Conservation (phyloP, 257 asterid species). For the Knoxia roxburghii region DNA sequence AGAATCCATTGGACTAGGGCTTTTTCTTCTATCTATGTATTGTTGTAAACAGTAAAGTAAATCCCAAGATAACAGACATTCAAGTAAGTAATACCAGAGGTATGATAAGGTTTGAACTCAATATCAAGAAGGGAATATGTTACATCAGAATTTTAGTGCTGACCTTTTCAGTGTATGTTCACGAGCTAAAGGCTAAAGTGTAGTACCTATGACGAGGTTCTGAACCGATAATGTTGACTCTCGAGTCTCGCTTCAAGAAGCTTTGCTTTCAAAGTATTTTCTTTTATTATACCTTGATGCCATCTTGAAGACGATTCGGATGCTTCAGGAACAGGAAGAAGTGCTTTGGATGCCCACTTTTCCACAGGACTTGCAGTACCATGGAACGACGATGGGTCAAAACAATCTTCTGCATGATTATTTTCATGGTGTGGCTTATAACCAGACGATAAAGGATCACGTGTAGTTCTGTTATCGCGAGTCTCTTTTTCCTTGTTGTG, state of each 20-base stretch:
- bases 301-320: slow-evolving; percentile 36
- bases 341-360: slow-evolving; percentile 53
- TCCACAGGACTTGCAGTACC: slow-evolving; percentile 54
- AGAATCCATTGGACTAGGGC: not conserved
- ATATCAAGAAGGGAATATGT: not conserved
- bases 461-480: slow-evolving; percentile 7
- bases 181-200: too few relatives aligned
- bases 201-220: too few relatives aligned
- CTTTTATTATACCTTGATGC: slow-evolving; percentile 35
- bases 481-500: not conserved
- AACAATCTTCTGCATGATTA: slow-evolving; percentile 23
- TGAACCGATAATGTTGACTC: slow-evolving; percentile 37
- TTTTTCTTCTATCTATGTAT: not conserved
- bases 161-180: not conserved
- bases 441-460: slow-evolving; percentile 21
- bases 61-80: not conserved
- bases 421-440: slow-evolving; percentile 17
- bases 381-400: slow-evolving; percentile 39
- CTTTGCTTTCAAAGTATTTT: slow-evolving; percentile 68
- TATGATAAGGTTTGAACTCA: not conserved
- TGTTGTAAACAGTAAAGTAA: not conserved
- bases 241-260: slow-evolving; percentile 78
- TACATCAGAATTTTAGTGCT: not conserved
- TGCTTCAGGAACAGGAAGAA: slow-evolving; percentile 24
- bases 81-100: not conserved